Evolutionary conservation across 352 stramenopile species (phyloP).

Genomic region (Phytophthora megakarya): DNA sequence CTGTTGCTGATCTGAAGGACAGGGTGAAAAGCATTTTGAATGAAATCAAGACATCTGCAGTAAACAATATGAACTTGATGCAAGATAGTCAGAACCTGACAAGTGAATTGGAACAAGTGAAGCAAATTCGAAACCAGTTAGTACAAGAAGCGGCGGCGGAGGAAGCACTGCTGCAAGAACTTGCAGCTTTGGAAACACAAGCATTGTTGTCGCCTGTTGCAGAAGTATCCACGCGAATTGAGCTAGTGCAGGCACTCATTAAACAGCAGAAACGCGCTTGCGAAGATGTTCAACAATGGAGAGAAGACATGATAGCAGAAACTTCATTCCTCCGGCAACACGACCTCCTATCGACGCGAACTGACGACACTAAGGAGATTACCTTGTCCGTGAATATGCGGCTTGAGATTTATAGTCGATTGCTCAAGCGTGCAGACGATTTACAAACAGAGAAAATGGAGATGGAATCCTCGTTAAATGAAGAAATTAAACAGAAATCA

Average conservation of each 20-base stretch:
- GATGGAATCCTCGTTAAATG: slow-evolving; percentile 8
- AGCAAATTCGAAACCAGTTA: slow-evolving; percentile 28
- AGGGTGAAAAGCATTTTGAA: slow-evolving; percentile 29
- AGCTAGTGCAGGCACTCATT: slow-evolving; percentile 37
- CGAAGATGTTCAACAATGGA: slow-evolving; percentile 15
- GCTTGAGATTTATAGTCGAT: slow-evolving; percentile 35
- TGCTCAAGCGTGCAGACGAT: slow-evolving; percentile 17
- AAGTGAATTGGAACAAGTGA: slow-evolving; percentile 16
- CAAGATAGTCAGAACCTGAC: slow-evolving; percentile 26
- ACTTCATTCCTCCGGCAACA: slow-evolving; percentile 23
- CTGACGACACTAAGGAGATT: neutral
- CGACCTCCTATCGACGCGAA: slow-evolving; percentile 12
- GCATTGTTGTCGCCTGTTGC: neutral
- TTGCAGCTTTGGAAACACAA: slow-evolving; percentile 10
- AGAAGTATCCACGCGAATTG: slow-evolving; percentile 20
- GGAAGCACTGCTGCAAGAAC: slow-evolving; percentile 25
- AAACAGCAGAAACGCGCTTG: slow-evolving; percentile 20
- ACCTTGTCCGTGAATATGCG: slow-evolving; percentile 22
- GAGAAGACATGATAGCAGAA: slow-evolving; percentile 18
- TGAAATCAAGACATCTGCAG: slow-evolving; percentile 38
- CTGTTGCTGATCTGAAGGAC: slow-evolving; percentile 35
- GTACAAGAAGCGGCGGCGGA: slow-evolving; percentile 33
- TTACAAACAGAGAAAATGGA: slow-evolving; percentile 20
- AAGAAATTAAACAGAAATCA: slow-evolving; percentile 4
- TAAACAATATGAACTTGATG: slow-evolving; percentile 21